phyloP scores from a whole-genome alignment of 768 basidiomycete genomes.

The Tylopilus subfusipes region DNA sequence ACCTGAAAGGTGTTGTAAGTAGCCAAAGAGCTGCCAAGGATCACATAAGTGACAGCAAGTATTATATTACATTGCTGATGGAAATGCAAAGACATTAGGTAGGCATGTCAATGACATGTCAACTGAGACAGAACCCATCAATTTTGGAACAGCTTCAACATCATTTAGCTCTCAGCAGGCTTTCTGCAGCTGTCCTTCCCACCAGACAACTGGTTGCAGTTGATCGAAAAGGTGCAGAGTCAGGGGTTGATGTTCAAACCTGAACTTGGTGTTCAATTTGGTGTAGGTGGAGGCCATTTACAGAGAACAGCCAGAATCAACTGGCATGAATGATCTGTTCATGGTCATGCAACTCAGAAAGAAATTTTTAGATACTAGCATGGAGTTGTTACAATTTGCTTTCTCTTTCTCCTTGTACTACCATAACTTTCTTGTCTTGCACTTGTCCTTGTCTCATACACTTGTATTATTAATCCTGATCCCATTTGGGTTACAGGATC shows the following conservation, averaged over 20 bases:
- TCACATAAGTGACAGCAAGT: no score
- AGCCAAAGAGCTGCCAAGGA: no score
- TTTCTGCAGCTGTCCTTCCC: constrained; percentile 49
- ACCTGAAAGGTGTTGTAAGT: no score
- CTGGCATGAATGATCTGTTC: constrained; percentile 29
- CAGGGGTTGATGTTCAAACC: constrained; percentile 44
- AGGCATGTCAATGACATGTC: not conserved
- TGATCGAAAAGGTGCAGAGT: constrained; percentile 38
- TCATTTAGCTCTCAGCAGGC: constrained; percentile 43
- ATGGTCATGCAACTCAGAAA: constrained; percentile 38
- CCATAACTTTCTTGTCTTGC: no score
- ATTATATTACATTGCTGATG: no score
- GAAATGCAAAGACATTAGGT: constrained; percentile 14
- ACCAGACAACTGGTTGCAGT: constrained; percentile 39
- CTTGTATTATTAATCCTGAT: no score
- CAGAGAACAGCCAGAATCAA: constrained; percentile 37
- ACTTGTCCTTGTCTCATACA: no score
- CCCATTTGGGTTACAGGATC: no score
- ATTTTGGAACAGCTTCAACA: constrained; percentile 35
- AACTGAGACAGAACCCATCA: not conserved
- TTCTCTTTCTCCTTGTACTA: no score
- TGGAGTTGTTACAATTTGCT: no score
- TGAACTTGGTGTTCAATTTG: constrained; percentile 45
- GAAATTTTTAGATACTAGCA: constrained; percentile 39
- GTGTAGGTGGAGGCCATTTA: constrained; percentile 42